Conservation (phyloP, 306 rosid species). For the Prunus mira region DNA sequence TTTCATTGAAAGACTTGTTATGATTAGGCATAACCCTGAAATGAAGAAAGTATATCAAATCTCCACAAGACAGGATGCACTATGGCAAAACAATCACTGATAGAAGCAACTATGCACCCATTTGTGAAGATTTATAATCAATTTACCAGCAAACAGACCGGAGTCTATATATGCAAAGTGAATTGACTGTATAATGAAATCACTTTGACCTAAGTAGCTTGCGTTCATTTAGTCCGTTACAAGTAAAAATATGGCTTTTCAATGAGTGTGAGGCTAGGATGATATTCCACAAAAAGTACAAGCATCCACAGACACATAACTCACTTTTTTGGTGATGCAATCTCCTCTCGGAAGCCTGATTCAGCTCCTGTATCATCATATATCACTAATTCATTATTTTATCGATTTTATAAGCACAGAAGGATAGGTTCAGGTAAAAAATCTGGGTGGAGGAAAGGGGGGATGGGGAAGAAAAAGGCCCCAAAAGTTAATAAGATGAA, state of each 20-base stretch:
- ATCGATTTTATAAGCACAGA: constrained; percentile 10
- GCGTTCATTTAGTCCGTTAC: constrained; percentile 7
- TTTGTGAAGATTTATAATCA: background rate
- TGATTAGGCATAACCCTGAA: constrained; percentile 41
- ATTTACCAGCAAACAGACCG: constrained; percentile 7
- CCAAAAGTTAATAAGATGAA: constrained; percentile 1
- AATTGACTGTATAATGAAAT: constrained; percentile 13
- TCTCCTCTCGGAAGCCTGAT: constrained; percentile 37
- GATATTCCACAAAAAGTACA: constrained; percentile 9
- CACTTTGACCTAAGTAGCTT: constrained; percentile 14
- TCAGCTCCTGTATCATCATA: constrained; percentile 45
- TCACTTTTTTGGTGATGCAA: constrained; percentile 62
- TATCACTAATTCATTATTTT: constrained; percentile 27
- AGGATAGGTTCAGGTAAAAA: background rate
- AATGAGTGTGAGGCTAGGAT: constrained; percentile 18
- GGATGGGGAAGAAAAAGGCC: background rate
- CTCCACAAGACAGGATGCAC: constrained; percentile 4
- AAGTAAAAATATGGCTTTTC: constrained; percentile 8
- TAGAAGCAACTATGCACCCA: background rate
- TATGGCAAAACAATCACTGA: constrained; percentile 8
- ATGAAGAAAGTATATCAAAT: constrained; percentile 24
- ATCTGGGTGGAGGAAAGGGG: background rate
- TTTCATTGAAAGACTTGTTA: constrained; percentile 25
- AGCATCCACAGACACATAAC: constrained; percentile 14
- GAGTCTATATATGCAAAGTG: background rate